Percentiles rank a stretch among this genome's conserved stretches.
phyloP scores from a whole-genome alignment of 176 grass and related monocot species.

The Cenchrus americanus region DNA sequence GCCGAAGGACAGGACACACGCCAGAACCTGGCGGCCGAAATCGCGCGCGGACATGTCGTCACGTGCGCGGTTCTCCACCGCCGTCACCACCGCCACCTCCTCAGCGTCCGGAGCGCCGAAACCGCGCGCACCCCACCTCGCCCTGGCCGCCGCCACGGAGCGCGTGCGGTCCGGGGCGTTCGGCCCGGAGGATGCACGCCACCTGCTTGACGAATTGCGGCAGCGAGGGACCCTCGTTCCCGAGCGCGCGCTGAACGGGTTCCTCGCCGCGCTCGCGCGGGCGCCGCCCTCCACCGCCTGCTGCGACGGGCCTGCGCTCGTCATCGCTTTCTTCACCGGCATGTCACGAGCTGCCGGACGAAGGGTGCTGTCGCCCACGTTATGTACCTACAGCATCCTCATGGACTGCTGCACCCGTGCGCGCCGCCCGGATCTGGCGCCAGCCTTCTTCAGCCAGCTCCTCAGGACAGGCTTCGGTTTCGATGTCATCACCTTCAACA shows the following conservation, averaged over 20 bases:
- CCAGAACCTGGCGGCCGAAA: neutral
- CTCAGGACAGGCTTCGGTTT: neutral
- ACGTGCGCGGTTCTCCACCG: neutral
- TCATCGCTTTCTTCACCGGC: slow-evolving; percentile 21
- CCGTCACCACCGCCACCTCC: neutral
- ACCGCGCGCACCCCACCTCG: neutral
- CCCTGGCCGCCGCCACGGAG: neutral
- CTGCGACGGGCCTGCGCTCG: neutral
- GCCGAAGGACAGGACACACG: no score
- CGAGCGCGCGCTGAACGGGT: no score
- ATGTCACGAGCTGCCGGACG: neutral
- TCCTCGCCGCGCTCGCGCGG: neutral
- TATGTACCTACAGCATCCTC: slow-evolving; percentile 27
- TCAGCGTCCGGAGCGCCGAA: neutral
- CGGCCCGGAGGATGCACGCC: no score
- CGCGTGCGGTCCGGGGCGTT: neutral
- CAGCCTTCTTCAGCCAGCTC: slow-evolving; percentile 16
- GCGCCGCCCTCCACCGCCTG: neutral
- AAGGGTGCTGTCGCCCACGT: neutral
- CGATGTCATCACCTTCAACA: neutral
- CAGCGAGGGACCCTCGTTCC: no score
- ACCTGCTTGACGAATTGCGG: no score
- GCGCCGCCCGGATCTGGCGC: slow-evolving; percentile 3
- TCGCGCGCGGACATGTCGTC: neutral
- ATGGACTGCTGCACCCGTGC: slow-evolving; percentile 34